Conservation (phyloP, 805 yeast species). For the Scheffersomyces stipitis region DNA sequence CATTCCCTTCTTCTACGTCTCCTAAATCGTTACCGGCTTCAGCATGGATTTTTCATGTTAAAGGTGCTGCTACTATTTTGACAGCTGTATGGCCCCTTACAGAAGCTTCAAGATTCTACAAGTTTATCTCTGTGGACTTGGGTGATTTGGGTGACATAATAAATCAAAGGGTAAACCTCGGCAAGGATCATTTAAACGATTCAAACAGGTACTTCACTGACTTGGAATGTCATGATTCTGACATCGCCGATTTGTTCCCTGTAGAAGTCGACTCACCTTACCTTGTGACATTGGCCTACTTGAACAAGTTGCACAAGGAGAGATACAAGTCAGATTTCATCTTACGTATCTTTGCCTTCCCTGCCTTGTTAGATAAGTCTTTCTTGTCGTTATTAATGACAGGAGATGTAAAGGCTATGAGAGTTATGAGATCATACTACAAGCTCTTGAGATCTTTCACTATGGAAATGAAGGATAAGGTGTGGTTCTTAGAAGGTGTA, state of each 20-base stretch:
- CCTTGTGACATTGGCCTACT: conserved; percentile 79
- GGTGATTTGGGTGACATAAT: conserved; percentile 82
- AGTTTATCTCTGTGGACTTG: conserved; percentile 70
- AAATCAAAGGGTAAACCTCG: conserved; percentile 35
- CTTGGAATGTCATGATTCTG: conserved; percentile 80
- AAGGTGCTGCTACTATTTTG: conserved; percentile 93
- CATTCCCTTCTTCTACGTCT: conserved; percentile 50
- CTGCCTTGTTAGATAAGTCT: conserved; percentile 82
- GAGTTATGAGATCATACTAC: conserved; percentile 88
- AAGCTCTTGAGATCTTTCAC: conserved; percentile 78
- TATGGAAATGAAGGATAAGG: conserved; percentile 81
- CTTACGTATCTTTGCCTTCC: conserved; percentile 84
- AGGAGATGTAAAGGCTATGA: conserved; percentile 85
- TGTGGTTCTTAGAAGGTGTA: conserved; percentile 94
- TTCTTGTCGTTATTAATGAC: conserved; percentile 75
- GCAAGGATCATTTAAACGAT: conserved; percentile 18
- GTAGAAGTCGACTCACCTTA: conserved; percentile 82
- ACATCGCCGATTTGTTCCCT: conserved; percentile 83
- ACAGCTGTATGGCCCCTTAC: conserved; percentile 94
- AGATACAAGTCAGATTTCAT: conserved; percentile 83
- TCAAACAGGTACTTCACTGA: conserved; percentile 48
- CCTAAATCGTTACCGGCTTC: conserved; percentile 76
- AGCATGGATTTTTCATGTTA: conserved; percentile 96
- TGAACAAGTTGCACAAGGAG: conserved; percentile 81
- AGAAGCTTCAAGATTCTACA: conserved; percentile 42